Evolutionary conservation across 2,329 filamentous ascomycete species (phyloP), one percentile per base, ranked within the genome.

Genomic region (Myriangium duriaei): DNA sequence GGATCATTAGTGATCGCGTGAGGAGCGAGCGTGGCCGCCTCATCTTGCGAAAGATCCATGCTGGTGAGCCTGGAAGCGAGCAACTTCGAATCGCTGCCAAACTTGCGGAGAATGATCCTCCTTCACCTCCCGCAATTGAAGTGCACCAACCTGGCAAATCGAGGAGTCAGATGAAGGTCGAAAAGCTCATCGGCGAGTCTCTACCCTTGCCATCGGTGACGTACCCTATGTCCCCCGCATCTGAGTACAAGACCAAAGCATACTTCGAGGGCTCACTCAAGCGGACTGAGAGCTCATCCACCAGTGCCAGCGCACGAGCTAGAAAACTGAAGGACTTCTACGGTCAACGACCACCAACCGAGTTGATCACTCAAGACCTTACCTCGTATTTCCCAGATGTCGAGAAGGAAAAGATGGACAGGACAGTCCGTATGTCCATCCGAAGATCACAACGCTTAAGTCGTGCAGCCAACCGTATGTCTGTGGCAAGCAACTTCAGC

Each of bases 361-460:
- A 98, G 64, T 74, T 98, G 56, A 98, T 98, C 54, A 88, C 88
- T 16, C 93, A 91, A 14, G 91, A 98, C 55, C 67, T 98, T 42
- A 91, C 85, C 1, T 93, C 87, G 0, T 98, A 96, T 66, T 98
- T 98, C 69, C 91, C 91, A 0, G 86, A 93, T 52, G 88, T 96
- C 51, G 78, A 87, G 34, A 79, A 84, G 40, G 87, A 94, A 55
- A 85, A 93, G 50, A 95, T 98, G 55, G 91, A 96, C 58, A 81
- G 86, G 49, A 96, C 91, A 1, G 87, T 94, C 45, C 81, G 91
- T 34, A 74, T 95, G 60, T 95, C 88, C 1, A 81, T 95, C 59
- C 76, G 88, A 49, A 75, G 91, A 49, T 96, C 88, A 29, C 84
- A 83, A 37, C 81, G 91, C 37, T 69, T 96, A 46, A 96, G 88